A percentile compares a stretch with the other conserved stretches of the same genome.
phyloP scores from a whole-genome alignment of 345 rosid species.

The Lepidium aucheri region DNA sequence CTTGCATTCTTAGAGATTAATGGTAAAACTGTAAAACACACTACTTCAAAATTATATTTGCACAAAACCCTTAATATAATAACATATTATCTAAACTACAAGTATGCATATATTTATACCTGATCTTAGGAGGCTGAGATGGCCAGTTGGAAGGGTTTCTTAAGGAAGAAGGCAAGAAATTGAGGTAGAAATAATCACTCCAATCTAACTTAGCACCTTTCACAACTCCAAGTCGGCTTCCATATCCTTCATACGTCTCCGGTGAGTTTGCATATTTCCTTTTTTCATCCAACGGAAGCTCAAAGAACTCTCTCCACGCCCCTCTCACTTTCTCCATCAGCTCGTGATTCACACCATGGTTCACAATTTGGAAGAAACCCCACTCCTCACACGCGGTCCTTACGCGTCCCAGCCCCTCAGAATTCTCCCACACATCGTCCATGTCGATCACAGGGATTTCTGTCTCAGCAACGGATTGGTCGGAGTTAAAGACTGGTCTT shows the following conservation, averaged over 20 bases:
- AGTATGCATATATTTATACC: slow-evolving; percentile 30
- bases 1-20: no score
- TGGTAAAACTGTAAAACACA: no score
- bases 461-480: neutral
- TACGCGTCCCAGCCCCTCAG: slow-evolving; percentile 24
- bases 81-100: neutral
- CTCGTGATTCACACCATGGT: slow-evolving; percentile 65
- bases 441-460: slow-evolving; percentile 64
- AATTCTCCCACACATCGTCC: slow-evolving; percentile 13
- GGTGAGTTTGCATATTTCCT: slow-evolving; percentile 65
- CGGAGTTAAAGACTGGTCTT: slow-evolving; percentile 30
- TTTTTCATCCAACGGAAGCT: slow-evolving; percentile 58
- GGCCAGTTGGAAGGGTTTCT: slow-evolving; percentile 74
- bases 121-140: slow-evolving; percentile 48
- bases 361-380: slow-evolving; percentile 91
- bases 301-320: slow-evolving; percentile 69
- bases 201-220: slow-evolving; percentile 83
- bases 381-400: slow-evolving; percentile 61
- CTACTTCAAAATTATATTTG: no score
- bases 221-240: slow-evolving; percentile 77
- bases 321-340: slow-evolving; percentile 45
- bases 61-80: neutral
- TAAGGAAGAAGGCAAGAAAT: slow-evolving; percentile 44
- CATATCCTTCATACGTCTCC: slow-evolving; percentile 85
- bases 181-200: slow-evolving; percentile 87